phyloP scores from a whole-genome alignment of 192 early-diverging fungal species.

The Coemansia sp. region DNA sequence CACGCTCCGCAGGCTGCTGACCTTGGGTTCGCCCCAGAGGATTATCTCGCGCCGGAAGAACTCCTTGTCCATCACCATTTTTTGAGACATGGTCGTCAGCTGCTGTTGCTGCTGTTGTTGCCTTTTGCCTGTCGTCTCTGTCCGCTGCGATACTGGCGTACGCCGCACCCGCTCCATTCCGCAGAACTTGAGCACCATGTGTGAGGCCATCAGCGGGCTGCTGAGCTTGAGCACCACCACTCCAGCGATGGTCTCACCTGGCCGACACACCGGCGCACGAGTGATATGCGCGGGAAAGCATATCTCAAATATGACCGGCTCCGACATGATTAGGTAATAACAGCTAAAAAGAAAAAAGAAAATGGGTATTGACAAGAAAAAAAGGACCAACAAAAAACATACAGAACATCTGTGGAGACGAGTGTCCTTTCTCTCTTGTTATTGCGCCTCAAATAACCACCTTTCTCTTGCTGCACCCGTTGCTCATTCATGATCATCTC shows the following conservation, averaged over 20 bases:
- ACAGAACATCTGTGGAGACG: not conserved
- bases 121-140: constrained; percentile 17
- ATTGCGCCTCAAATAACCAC: not conserved
- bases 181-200: constrained; percentile 42
- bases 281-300: constrained; percentile 54
- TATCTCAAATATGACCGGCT: constrained; percentile 48
- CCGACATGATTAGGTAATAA: constrained; percentile 20
- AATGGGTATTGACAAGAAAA: not conserved
- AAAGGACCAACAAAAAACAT: not conserved
- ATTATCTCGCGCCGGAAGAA: constrained; percentile 48
- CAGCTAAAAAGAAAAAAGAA: not conserved
- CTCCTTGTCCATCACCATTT: constrained; percentile 55
- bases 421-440: not conserved
- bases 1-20: constrained; percentile 19
- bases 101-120: constrained; percentile 27
- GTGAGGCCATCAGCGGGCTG: constrained; percentile 39
- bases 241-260: constrained; percentile 48
- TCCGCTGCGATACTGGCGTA: constrained; percentile 23
- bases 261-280: constrained; percentile 41
- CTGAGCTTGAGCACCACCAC: constrained; percentile 51
- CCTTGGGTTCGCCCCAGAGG: constrained; percentile 48
- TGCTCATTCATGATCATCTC: constrained; percentile 6
- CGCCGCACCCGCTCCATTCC: constrained; percentile 51
- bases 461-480: constrained; percentile 1
- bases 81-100: constrained; percentile 40